Evolutionary conservation across 1,139 yeast genomes (phyloP), one percentile per base, ranked within the genome.

Genomic region (Pneumocystis canis): DNA sequence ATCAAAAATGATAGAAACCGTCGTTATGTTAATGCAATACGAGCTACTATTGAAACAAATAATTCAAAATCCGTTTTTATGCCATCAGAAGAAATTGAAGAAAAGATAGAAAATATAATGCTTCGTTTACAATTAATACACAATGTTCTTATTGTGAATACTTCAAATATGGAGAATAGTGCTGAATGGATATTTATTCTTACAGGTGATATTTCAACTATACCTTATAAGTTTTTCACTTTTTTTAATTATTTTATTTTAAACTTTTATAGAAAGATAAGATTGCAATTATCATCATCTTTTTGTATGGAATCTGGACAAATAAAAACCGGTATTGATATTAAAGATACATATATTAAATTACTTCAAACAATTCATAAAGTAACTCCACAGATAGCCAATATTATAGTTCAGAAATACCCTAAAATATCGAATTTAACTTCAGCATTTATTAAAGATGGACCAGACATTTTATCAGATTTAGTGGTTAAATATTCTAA

Each of bases 221-320:
- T 67, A 47, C 69, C 69, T n/a, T 67, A 67, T 62, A 61, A 63
- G 58, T 30, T 35, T 3, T 67, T 65, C 2, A 58, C 59, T 9
- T 40, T 60, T 18, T 59, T 59, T 14, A 60, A 62, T 28, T 58
- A 62, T 54, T 65, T 61, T 61, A 28, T 64, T n/a, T 62, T 60
- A 3, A 60, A 59, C 61, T 37, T 25, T 37, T 25, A 37, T 37
- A 37, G 59, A 37, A 37, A 30, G 25, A 37, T 30, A n/a, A 37
- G 28, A 25, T 35, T 59, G 16, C 32, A 40, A 20, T 47, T 39
- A 14, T 59, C 53, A 20, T 14, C 61, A 5, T 35, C 58, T 18
- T 64, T 67, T 33, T 67, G 69, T 61, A 63, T 65, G 63, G 69
- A 66, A 35, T 61, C 64, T 6, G 68, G 68, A 14, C 69, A 67